These are phyloP conservation scores for Penicillium sp. DNA, from an alignment of 2,329 filamentous ascomycete species.

Conservation along the genomic window DNA sequence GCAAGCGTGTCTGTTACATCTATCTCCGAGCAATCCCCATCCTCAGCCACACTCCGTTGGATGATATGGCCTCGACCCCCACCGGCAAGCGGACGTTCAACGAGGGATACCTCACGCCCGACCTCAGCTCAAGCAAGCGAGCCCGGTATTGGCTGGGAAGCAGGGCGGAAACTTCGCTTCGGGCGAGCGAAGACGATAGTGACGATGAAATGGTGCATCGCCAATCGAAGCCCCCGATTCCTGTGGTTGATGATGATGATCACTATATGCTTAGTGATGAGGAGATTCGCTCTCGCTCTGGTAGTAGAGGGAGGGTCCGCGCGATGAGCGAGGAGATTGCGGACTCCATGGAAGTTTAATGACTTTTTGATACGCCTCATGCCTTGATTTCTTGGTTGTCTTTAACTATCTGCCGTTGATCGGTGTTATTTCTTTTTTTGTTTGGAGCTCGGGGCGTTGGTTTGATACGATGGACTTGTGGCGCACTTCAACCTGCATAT, in stretches of 20 bases:
- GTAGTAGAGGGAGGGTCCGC: constrained; percentile 51
- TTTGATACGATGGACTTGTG: constrained; percentile 21
- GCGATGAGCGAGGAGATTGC: constrained; percentile 59
- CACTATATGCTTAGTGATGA: constrained; percentile 52
- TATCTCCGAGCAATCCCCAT: constrained; percentile 83
- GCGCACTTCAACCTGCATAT: constrained; percentile 32
- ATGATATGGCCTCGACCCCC: constrained; percentile 47
- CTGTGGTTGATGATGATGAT: constrained; percentile 45
- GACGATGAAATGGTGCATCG: constrained; percentile 48
- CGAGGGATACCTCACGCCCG: constrained; percentile 54
- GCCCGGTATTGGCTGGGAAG: constrained; percentile 88
- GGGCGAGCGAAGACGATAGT: constrained; percentile 42
- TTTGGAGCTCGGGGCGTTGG: constrained; percentile 21
- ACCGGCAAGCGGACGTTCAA: constrained; percentile 53
- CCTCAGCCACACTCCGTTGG: constrained; percentile 70
- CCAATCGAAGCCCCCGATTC: constrained; percentile 23
- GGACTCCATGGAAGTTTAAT: constrained; percentile 58
- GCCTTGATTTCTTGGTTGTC: constrained; percentile 18
- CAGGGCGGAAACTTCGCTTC: constrained; percentile 49
- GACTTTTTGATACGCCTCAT: constrained; percentile 3
- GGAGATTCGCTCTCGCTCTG: constrained; percentile 42
- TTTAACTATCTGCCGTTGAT: constrained; percentile 22
- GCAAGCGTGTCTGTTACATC: constrained; percentile 91
- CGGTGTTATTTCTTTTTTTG: constrained; percentile 19
- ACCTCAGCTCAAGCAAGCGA: constrained; percentile 72